These are phyloP conservation scores for Phytopythium cucurbitacearum DNA, from an alignment of 352 stramenopile species.

Conservation along the genomic window DNA sequence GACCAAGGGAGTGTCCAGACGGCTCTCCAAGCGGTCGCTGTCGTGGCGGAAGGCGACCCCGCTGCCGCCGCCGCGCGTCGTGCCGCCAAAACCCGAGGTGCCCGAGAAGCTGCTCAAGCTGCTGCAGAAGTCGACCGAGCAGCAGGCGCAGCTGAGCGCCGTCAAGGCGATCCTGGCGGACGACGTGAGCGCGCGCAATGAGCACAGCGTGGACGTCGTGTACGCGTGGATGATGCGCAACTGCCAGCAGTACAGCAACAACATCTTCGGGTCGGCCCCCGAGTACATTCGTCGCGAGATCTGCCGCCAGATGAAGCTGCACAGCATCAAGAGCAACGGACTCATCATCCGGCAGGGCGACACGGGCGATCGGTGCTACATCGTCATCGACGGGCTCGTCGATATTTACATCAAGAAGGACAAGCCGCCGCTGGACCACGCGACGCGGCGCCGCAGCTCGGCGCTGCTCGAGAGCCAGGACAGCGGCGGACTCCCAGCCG, in stretches of 20 bases:
- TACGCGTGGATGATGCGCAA: slow-evolving; percentile 81
- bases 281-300: slow-evolving; percentile 80
- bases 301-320: slow-evolving; percentile 69
- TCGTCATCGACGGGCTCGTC: slow-evolving; percentile 69
- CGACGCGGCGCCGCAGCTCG: slow-evolving; percentile 12
- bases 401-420: slow-evolving; percentile 71
- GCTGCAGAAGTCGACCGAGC: slow-evolving; percentile 45
- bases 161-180: slow-evolving; percentile 55
- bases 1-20: background rate
- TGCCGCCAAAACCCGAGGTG: slow-evolving; percentile 19
- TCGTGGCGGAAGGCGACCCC: background rate
- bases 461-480: slow-evolving; percentile 6
- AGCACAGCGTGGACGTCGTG: slow-evolving; percentile 62
- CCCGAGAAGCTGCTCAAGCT: slow-evolving; percentile 54
- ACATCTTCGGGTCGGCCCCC: slow-evolving; percentile 69
- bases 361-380: slow-evolving; percentile 72
- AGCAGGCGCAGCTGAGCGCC: slow-evolving; percentile 39
- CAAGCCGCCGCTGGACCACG: slow-evolving; percentile 12
- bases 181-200: slow-evolving; percentile 45
- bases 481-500: background rate
- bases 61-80: background rate
- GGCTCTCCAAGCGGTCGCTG: slow-evolving; percentile 1
- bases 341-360: slow-evolving; percentile 70
- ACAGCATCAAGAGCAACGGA: slow-evolving; percentile 44
- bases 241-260: slow-evolving; percentile 81